phyloP scores from a whole-genome alignment of 2,329 filamentous ascomycete species.

The Sporothrix euskadiensis region DNA sequence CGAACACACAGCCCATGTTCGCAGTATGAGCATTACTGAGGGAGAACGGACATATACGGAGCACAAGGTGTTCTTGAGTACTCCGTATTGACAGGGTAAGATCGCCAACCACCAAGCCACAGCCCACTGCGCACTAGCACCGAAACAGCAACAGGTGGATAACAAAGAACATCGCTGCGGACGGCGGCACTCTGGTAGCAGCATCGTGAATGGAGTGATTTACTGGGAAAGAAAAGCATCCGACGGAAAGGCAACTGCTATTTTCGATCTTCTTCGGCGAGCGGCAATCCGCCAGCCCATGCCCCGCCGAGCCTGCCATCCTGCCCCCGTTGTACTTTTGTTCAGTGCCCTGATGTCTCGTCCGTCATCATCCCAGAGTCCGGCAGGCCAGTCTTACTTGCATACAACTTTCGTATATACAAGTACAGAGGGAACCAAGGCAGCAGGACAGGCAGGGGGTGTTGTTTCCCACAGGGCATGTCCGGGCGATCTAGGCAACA shows the following conservation, averaged over 20 bases:
- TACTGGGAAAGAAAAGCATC: background rate
- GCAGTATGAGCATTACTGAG: slow-evolving; percentile 3
- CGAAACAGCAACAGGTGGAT: slow-evolving; percentile 22
- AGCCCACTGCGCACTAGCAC: slow-evolving; percentile 23
- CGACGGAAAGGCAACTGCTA: background rate
- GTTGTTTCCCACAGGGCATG: background rate
- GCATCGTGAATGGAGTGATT: background rate
- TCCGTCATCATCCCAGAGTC: slow-evolving; percentile 15
- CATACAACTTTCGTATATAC: slow-evolving; percentile 7
- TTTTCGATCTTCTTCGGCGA: slow-evolving; percentile 13
- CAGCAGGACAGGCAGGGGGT: slow-evolving; percentile 6
- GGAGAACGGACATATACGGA: background rate
- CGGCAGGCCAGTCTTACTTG: slow-evolving; percentile 24
- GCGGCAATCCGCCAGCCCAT: background rate
- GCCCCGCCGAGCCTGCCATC: background rate
- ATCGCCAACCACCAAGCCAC: slow-evolving; percentile 23
- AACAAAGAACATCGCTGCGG: slow-evolving; percentile 2
- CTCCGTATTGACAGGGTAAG: background rate
- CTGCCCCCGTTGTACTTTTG: background rate
- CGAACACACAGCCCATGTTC: background rate
- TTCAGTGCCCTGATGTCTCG: background rate
- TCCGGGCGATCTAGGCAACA: slow-evolving; percentile 22
- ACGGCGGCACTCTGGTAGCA: background rate
- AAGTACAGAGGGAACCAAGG: slow-evolving; percentile 23
- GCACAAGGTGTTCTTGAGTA: background rate